phyloP scores from a whole-genome alignment of 2,329 filamentous ascomycete genomes.

The Rutstroemia sydowiana region DNA sequence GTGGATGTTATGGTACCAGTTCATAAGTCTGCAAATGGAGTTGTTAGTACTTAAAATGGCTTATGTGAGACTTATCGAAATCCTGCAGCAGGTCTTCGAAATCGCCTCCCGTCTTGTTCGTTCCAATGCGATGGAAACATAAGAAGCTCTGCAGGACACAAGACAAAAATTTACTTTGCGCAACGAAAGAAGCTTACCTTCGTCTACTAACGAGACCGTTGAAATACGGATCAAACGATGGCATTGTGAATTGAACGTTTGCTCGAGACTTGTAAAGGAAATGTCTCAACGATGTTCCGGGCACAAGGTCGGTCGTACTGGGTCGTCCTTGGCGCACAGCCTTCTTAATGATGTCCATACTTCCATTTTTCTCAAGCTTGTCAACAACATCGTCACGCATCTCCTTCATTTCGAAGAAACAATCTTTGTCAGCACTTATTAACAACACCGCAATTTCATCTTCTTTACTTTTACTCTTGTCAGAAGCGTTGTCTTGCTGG shows the following conservation, averaged over 20 bases:
- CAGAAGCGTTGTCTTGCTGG: constrained; percentile 52
- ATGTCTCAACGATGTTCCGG: constrained; percentile 74
- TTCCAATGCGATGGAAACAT: no score
- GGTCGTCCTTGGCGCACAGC: constrained; percentile 68
- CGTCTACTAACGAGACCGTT: constrained; percentile 50
- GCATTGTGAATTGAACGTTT: constrained; percentile 95
- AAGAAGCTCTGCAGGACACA: no score
- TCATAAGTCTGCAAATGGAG: constrained; percentile 54
- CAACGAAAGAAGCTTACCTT: constrained; percentile 37
- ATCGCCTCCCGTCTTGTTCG: no score
- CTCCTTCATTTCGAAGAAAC: constrained; percentile 80
- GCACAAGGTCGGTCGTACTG: constrained; percentile 65
- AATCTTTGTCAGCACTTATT: constrained; percentile 87
- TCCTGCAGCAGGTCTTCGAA: no score
- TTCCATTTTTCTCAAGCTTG: constrained; percentile 69
- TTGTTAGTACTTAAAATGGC: constrained; percentile 9
- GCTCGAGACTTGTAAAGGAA: constrained; percentile 92
- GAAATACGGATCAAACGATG: constrained; percentile 68
- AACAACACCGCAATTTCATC: constrained; percentile 86
- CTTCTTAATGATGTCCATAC: constrained; percentile 64
- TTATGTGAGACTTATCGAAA: not conserved
- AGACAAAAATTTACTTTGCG: not conserved
- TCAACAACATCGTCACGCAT: constrained; percentile 56
- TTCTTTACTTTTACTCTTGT: constrained; percentile 47
- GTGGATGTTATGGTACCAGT: constrained; percentile 79